Evolutionary conservation across 495 filamentous ascomycete genomes (phyloP).

Genomic region (Daldinia loculata): DNA sequence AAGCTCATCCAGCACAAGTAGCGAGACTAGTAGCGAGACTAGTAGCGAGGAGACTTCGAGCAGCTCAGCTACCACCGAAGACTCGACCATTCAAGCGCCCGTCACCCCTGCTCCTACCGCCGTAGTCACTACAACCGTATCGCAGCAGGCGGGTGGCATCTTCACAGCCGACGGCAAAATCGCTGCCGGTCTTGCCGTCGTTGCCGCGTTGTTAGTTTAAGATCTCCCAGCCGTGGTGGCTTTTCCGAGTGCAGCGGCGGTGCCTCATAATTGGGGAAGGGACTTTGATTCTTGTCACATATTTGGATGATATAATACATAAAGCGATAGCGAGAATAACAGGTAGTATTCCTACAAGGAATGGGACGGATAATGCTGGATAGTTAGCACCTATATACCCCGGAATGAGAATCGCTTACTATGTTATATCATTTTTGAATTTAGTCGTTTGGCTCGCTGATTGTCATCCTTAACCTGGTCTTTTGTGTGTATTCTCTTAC

Average conservation of each 20-base stretch:
- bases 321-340: background rate
- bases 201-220: constrained; percentile 34
- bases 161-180: constrained; percentile 31
- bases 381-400: constrained; percentile 25
- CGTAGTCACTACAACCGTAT: constrained; percentile 21
- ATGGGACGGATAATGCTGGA: background rate
- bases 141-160: constrained; percentile 30
- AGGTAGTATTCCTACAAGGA: background rate
- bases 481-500: too few species aligned
- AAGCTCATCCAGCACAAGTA: constrained; percentile 13
- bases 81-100: background rate
- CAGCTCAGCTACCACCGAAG: background rate
- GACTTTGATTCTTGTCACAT: constrained; percentile 15
- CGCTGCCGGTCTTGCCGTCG: constrained; percentile 25
- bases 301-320: constrained; percentile 11
- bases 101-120: constrained; percentile 20
- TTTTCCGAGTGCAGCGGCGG: background rate
- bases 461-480: background rate
- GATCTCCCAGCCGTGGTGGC: background rate
- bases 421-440: background rate
- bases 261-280: background rate
- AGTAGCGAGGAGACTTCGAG: background rate
- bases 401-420: constrained; percentile 17
- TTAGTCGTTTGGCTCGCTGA: background rate
- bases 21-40: background rate